Conservation (phyloP, 805 yeast species). For the Schwanniomyces vanrijiae region DNA sequence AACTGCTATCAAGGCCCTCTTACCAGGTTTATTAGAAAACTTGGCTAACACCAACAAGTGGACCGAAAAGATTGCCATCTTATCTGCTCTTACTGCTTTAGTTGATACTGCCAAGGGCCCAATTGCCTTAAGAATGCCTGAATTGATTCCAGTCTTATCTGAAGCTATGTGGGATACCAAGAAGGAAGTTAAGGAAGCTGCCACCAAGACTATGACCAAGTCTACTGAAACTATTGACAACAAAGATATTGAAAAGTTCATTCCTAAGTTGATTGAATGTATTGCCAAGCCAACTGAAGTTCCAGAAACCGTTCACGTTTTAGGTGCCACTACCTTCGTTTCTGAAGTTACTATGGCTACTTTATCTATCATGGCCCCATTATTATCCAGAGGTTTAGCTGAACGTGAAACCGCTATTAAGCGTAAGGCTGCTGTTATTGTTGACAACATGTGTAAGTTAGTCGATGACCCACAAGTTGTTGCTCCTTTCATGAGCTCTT, state of each 20-base stretch:
- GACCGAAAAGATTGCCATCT: constrained; percentile 95
- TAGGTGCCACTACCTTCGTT: constrained; percentile 99
- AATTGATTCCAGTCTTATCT: constrained; percentile 95
- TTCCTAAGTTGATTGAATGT: constrained; percentile 95
- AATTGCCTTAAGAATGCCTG: constrained; percentile 98
- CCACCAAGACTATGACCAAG: constrained; percentile 92
- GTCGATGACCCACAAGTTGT: constrained; percentile 99
- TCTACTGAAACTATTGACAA: constrained; percentile 97
- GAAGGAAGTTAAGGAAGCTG: constrained; percentile 95
- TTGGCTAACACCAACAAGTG: constrained; percentile 82
- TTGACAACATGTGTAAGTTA: constrained; percentile 99
- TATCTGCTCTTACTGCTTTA: constrained; percentile 79
- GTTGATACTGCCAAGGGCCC: constrained; percentile 95
- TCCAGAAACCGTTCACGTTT: constrained; percentile 97
- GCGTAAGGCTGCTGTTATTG: constrained; percentile 99
- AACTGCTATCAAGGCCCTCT: constrained; percentile 83
- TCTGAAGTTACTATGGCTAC: constrained; percentile 99
- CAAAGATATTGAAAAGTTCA: constrained; percentile 99
- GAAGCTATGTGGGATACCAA: constrained; percentile 99
- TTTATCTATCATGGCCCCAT: constrained; percentile 98
- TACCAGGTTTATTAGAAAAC: constrained; percentile 75
- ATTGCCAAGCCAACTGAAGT: constrained; percentile 96
- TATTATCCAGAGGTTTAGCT: constrained; percentile 98
- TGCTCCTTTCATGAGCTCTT: constrained; percentile 96
- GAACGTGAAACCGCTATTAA: constrained; percentile 99